Percentiles rank a stretch among this genome's conserved stretches.
Evolutionary conservation across 2,329 filamentous ascomycete species (phyloP).

Genomic region (Talaromyces islandicus): DNA sequence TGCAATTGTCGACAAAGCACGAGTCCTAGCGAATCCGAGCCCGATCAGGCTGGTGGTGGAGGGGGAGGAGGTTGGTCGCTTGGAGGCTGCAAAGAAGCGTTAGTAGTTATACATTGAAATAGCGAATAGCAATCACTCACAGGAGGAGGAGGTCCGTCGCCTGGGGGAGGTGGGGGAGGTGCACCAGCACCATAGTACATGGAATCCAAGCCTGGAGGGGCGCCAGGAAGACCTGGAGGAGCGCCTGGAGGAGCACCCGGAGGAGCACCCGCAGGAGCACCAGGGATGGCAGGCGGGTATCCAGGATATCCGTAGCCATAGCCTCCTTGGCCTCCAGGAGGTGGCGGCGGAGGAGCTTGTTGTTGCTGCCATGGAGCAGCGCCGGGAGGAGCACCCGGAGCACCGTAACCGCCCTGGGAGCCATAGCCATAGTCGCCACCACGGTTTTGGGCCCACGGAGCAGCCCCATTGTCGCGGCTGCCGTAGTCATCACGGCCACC

Average conservation of each 20-base stretch:
- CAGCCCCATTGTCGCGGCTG: slow-evolving; percentile 35
- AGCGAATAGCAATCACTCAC: slow-evolving; percentile 19
- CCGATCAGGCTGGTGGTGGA: slow-evolving; percentile 41
- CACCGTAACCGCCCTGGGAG: slow-evolving; percentile 30
- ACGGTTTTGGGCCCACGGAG: slow-evolving; percentile 37
- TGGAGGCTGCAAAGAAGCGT: slow-evolving; percentile 29
- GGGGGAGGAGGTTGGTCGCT: slow-evolving; percentile 59
- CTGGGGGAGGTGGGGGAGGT: slow-evolving; percentile 37
- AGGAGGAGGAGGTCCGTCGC: slow-evolving; percentile 37
- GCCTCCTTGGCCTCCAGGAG: slow-evolving; percentile 37
- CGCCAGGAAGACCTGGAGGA: slow-evolving; percentile 41
- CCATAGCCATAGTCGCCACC: slow-evolving; percentile 40
- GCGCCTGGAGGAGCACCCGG: slow-evolving; percentile 36
- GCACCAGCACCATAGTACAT: slow-evolving; percentile 34
- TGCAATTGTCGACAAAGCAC: background rate
- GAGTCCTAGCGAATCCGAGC: background rate
- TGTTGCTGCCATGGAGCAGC: slow-evolving; percentile 60
- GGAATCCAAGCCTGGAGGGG: slow-evolving; percentile 37
- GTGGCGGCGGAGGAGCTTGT: slow-evolving; percentile 38
- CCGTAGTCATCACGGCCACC: slow-evolving; percentile 41
- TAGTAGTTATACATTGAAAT: slow-evolving; percentile 15
- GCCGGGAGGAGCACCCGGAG: slow-evolving; percentile 36
- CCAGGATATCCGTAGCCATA: slow-evolving; percentile 54
- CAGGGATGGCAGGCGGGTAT: slow-evolving; percentile 38
- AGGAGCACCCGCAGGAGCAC: slow-evolving; percentile 29